These are phyloP conservation scores for Lumnitzera racemosa DNA, from an alignment of 345 rosid species.

Conservation along the genomic window DNA sequence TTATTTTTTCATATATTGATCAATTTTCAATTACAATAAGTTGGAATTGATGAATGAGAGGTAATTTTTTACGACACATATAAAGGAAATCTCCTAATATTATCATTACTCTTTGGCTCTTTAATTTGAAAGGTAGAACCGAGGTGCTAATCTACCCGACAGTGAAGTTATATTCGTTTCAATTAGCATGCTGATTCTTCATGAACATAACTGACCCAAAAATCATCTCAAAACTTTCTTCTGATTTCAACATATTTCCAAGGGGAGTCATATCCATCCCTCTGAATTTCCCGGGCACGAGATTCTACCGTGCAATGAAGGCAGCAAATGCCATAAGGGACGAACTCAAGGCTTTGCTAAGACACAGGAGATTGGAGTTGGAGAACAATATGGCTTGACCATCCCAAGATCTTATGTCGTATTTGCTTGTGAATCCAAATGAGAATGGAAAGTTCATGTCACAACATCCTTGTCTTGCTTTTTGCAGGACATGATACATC, in stretches of 20 bases:
- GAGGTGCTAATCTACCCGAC: conserved; percentile 5
- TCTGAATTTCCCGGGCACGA: conserved; percentile 10
- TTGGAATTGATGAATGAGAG: too few species aligned
- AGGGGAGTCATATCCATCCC: conserved; percentile 8
- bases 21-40: too few species aligned
- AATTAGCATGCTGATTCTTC: conserved; percentile 10
- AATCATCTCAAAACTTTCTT: conserved; percentile 8
- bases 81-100: neutral
- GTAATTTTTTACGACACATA: too few species aligned
- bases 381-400: conserved; percentile 7
- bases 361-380: conserved; percentile 11
- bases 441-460: conserved; percentile 19
- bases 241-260: conserved; percentile 2
- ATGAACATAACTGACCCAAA: conserved; percentile 4
- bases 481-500: conserved; percentile 20
- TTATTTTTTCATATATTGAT: too few species aligned
- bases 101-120: neutral
- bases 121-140: conserved; percentile 7
- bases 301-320: conserved; percentile 4
- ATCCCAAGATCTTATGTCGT: conserved; percentile 15
- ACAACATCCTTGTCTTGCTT: conserved; percentile 10
- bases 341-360: conserved; percentile 5
- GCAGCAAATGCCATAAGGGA: conserved; percentile 10
- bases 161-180: conserved; percentile 6
- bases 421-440: conserved; percentile 9